Conservation (phyloP, 148 eudicot species). For the Gaultheria prostrata region DNA sequence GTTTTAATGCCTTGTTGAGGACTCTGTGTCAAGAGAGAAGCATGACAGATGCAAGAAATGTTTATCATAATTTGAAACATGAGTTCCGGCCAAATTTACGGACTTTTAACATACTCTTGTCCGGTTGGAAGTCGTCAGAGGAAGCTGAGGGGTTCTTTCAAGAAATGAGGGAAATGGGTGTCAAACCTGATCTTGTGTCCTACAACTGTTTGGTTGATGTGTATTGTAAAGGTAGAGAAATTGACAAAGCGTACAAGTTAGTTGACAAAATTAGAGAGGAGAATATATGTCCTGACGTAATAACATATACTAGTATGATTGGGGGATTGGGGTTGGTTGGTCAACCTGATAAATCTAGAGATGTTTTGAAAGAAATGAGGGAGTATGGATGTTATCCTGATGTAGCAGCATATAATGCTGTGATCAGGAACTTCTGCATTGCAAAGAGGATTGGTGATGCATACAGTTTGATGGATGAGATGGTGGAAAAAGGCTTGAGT, state of each 20-base stretch:
- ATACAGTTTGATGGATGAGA: conserved; percentile 60
- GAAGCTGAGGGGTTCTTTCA: conserved; percentile 70
- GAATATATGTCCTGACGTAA: conserved; percentile 66
- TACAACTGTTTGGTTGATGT: conserved; percentile 87
- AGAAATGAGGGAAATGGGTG: conserved; percentile 78
- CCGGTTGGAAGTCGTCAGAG: conserved; percentile 81
- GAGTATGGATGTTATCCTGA: conserved; percentile 79
- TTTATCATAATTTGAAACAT: conserved; percentile 64
- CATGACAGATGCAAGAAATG: conserved; percentile 80
- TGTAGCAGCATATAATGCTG: conserved; percentile 84
- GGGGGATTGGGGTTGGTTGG: conserved; percentile 86
- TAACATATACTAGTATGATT: conserved; percentile 74
- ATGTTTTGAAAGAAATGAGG: conserved; percentile 71
- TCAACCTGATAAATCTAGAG: conserved; percentile 84
- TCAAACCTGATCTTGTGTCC: conserved; percentile 75
- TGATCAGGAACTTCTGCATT: conserved; percentile 74
- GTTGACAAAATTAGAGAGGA: conserved; percentile 57
- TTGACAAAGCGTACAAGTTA: conserved; percentile 59
- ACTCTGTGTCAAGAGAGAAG: conserved; percentile 79
- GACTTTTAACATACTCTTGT: conserved; percentile 71
- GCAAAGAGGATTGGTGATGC: conserved; percentile 74
- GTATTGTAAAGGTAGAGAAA: conserved; percentile 62
- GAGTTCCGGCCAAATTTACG: conserved; percentile 61
- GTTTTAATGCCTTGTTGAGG: conserved; percentile 72
- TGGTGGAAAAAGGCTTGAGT: conserved; percentile 53